Evolutionary conservation across 208 protist genomes (phyloP), one percentile per base, ranked within the genome.

Genomic region (Wallacemonas sp.): DNA sequence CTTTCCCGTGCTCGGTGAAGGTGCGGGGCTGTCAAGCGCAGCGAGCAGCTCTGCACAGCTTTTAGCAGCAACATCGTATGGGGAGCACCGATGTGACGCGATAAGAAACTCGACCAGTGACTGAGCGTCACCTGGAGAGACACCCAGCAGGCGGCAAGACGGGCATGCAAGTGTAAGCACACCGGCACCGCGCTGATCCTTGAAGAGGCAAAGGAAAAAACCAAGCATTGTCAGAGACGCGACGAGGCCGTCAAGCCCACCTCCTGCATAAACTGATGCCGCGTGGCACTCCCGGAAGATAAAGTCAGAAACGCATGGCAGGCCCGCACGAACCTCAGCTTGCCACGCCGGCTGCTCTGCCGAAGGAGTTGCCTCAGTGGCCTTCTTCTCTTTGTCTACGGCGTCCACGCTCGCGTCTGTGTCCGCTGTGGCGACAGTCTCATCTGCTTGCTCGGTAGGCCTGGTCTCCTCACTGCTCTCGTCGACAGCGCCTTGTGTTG

Each of bases 231-330:
- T 36, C 21, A 65, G 6, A 17, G 64, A 55, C 12, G 59, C 59
- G 0, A 63, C 48, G 12, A 66, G 52, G 32, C 69, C 53, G 33
- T 50, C 62, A 52, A 39, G 58, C 22, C 41, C 59, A 15, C 42
- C 63, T 21, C 50, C 63, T 3, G 57, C 60, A 4, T 66, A 38
- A 24, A 64, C 70, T 21, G 48, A 42, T 46, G 71, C 70, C 12
- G 55, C 61, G 34, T 63, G 68, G 64, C 75, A 81, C 55, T 81
- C 69, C 42, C 48, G 24, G 13, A 81, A 5, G 17, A 81, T 76
- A 27, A 76, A 77, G 65, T 73, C 46, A 34, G 66, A 63, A 22
- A 77, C 68, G 22, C 75, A 81, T 21, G 69, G 70, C 4, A 81
- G 34, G 1, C 52, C 63, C 0, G 63, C 50, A 22, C 63, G 36